Conservation (phyloP, 225 moss, liverwort and hornwort genomes). For the Physcomitrellopsis africana region DNA sequence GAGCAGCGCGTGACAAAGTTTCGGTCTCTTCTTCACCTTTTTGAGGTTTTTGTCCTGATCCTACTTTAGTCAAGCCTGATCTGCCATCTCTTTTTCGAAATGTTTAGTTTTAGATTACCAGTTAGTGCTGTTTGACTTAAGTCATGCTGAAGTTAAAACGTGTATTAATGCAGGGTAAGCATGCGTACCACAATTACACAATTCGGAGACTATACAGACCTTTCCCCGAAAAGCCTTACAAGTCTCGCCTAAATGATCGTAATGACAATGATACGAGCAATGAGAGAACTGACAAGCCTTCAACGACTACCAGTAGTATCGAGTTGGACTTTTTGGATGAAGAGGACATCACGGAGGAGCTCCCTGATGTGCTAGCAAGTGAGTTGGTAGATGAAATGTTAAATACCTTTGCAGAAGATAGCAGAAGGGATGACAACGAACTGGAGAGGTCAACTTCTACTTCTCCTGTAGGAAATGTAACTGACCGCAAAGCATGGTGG, state of each 20-base stretch:
- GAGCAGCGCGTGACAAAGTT: slow-evolving; percentile 61
- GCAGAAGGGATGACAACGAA: slow-evolving; percentile 22
- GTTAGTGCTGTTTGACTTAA: slow-evolving; percentile 18
- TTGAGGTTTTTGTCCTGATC: slow-evolving; percentile 56
- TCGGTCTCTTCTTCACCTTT: slow-evolving; percentile 65
- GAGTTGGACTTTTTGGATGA: slow-evolving; percentile 39
- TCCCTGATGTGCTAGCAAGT: slow-evolving; percentile 35
- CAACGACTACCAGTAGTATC: slow-evolving; percentile 6
- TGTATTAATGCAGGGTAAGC: slow-evolving; percentile 71
- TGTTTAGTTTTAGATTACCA: slow-evolving; percentile 11
- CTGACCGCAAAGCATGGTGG: slow-evolving; percentile 79
- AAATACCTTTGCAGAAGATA: slow-evolving; percentile 43
- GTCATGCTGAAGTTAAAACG: slow-evolving; percentile 26
- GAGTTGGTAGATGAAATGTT: slow-evolving; percentile 52
- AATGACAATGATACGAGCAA: slow-evolving; percentile 18
- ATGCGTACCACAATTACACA: slow-evolving; percentile 92
- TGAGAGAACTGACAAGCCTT: slow-evolving; percentile 16
- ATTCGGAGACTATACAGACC: slow-evolving; percentile 78
- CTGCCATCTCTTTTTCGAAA: slow-evolving; percentile 15
- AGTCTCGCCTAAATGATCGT: slow-evolving; percentile 39
- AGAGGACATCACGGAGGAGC: slow-evolving; percentile 51
- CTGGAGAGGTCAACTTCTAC: slow-evolving; percentile 18
- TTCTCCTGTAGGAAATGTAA: slow-evolving; percentile 24
- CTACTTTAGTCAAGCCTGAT: slow-evolving; percentile 20
- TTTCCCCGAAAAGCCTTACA: slow-evolving; percentile 45